Evolutionary conservation across 768 basidiomycete genomes (phyloP).

Genomic region (Sutorius australiensis): DNA sequence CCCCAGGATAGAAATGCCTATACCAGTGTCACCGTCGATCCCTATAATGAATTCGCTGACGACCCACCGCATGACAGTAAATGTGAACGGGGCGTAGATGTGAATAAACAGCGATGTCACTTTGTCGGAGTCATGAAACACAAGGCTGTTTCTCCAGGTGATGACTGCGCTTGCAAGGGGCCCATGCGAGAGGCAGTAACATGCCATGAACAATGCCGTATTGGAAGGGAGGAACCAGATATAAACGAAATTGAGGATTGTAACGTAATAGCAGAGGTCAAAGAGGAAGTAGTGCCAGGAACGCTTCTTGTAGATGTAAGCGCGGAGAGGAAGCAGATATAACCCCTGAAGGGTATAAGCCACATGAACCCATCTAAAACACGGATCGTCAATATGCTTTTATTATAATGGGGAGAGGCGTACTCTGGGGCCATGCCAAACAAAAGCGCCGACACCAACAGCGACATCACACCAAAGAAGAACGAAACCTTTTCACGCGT

Average conservation of each 20-base stretch:
- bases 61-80: constrained; percentile 83
- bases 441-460: constrained; percentile 79
- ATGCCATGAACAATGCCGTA: constrained; percentile 79
- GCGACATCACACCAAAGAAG: constrained; percentile 89
- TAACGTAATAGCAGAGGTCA: constrained; percentile 91
- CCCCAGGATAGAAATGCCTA: constrained; percentile 86
- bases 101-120: constrained; percentile 95
- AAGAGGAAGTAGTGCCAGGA: constrained; percentile 94
- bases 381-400: constrained; percentile 8
- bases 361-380: constrained; percentile 77
- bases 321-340: constrained; percentile 79
- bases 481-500: constrained; percentile 86
- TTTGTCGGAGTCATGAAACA: constrained; percentile 97
- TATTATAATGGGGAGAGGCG: constrained; percentile 5
- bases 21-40: constrained; percentile 4
- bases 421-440: constrained; percentile 88
- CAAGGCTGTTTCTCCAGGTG: constrained; percentile 97
- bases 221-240: constrained; percentile 86
- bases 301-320: constrained; percentile 86
- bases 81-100: constrained; percentile 86
- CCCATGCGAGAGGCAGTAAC: constrained; percentile 90
- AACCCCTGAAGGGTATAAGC: constrained; percentile 76
- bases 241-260: constrained; percentile 86
- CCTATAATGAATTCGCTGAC: background rate
- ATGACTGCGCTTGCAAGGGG: constrained; percentile 91